Base-by-base conservation (phyloP, 495 filamentous ascomycete species). In the Cercophora scortea region DNA sequence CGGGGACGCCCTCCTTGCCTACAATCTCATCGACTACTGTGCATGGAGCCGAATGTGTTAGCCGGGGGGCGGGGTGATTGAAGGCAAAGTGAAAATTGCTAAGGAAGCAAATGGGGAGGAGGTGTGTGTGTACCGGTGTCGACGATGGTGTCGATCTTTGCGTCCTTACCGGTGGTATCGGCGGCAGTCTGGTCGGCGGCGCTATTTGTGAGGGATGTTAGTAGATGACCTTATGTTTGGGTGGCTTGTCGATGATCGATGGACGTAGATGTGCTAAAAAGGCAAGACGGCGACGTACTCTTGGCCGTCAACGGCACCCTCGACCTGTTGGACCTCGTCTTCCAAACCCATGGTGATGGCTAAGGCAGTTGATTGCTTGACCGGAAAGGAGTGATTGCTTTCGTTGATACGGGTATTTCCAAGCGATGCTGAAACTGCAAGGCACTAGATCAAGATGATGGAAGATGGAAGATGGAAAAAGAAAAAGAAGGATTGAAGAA, bases 101-200 rank as follows among this genome's bases (percentile, higher is more conserved):
- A 15, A n/a, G 11, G n/a, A 39, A 33, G 33, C 17, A 39, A 40
- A 16, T 17, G 10, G 19, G 34, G 25, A 6, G 11, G 8, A 2
- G 38, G n/a, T 11, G 5, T n/a, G 17, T 45, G 56, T 38, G 57
- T 3, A 66, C 63, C 47, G 0, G 63, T 61, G 42, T 70, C 63
- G 40, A 59, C 54, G 32, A 66, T 32, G 34, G 60, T 66, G 39
- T 71, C 66, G 39, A 57, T 56, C 32, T 59, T 63, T 35, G 61
- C 54, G 12, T 60, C 54, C 13, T 61, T 62, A 18, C 59, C 58
- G 19, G 59, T 57, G 8, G 60, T 13, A 15, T 65, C 55, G 51
- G 60, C 54, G 44, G 68, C 55, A n/a, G 54, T 64, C 45, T 69
- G 61, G 33, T 69, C 60, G 54, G 64, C 58, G 45, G 63, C 53